Base-by-base conservation (phyloP, 1,139 yeast genomes). In the Kurtzmaniella quercitrusa region DNA sequence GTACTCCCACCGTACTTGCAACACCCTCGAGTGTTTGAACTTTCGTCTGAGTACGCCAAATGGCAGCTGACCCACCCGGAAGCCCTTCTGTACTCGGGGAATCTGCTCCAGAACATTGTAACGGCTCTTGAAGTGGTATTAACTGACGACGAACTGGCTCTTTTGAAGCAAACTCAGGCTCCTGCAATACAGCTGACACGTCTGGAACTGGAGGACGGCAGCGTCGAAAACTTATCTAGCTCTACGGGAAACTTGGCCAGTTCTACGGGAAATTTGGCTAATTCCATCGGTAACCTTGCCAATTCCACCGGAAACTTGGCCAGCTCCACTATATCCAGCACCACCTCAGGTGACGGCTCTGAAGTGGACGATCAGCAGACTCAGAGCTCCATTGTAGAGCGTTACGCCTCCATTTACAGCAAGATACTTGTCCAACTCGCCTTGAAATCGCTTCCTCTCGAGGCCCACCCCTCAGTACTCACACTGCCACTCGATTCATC, bases 21-120 rank as follows among this genome's bases (percentile, higher is more conserved):
- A 58, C 83, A 82, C 52, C 89, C 96, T 2, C 72, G 82, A 39
- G 75, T 85, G 23, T 89, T 87, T 64, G 96, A 89, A 60, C 66
- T 91, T 48, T 77, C 79, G 54, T 77, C 74, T 46, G 97, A 90
- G 61, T 88, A 77, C 58, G 60, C 75, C 37, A 82, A 81, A 55
- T 86, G 90, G 89, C 85, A 82, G 59, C 66, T 65, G 29, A 52
- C 72, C 9, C 81, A 80, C 54, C 85, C 88, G 1, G 89, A 82
- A 52, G 69, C 79, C 14, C 62, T 75, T 46, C 67, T 78, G n/a
- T 79, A 75, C 49, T 64, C 78, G 18, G 66, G 76, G 7, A 65
- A 77, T 11, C 70, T 78, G 21, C 57, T 84, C 45, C 55, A 71
- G 25, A 79, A 77, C 54, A 74, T 84, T 41, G 68, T 81, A 46